Percentiles rank a stretch among this genome's conserved stretches.
These are phyloP conservation scores for Zoysia pacifica DNA, from an alignment of 176 grass and related monocot genomes.

Conservation along the genomic window DNA sequence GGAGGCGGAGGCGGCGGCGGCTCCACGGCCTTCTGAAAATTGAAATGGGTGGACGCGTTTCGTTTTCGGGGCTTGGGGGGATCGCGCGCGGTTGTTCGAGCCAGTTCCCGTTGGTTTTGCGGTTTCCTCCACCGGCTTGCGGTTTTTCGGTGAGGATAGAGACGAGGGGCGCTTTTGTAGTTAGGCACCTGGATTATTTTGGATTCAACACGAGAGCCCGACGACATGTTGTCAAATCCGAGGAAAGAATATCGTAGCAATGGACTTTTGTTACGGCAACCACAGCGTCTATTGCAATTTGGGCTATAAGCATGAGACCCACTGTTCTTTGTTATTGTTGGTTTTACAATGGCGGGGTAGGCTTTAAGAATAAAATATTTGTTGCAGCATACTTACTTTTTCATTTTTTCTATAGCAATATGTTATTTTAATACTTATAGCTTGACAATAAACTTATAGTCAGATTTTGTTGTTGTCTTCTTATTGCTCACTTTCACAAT, in stretches of 20 bases:
- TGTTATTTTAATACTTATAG: no score
- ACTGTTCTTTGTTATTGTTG: no score
- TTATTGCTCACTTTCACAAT: no score
- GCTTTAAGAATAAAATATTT: no score
- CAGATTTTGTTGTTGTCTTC: no score
- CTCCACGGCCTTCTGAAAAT: constrained; percentile 43
- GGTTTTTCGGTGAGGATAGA: neutral
- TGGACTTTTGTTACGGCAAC: neutral
- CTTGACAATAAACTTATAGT: no score
- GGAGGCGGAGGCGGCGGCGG: neutral
- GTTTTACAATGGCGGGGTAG: no score
- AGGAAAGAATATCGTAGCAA: neutral
- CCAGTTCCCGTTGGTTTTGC: constrained; percentile 4
- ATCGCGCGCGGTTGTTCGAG: constrained; percentile 31
- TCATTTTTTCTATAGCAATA: no score
- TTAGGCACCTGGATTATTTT: neutral
- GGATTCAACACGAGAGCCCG: neutral
- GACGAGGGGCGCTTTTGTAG: constrained; percentile 15
- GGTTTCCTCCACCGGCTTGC: constrained; percentile 21
- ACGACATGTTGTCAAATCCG: neutral
- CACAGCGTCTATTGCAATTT: no score
- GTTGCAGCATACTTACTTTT: no score
- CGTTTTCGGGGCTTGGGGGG: constrained; percentile 7
- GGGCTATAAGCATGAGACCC: no score
- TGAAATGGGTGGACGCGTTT: constrained; percentile 47